These are phyloP conservation scores for Gracilaria gracilis DNA, from an alignment of 23 red algal species.

Conservation along the genomic window DNA sequence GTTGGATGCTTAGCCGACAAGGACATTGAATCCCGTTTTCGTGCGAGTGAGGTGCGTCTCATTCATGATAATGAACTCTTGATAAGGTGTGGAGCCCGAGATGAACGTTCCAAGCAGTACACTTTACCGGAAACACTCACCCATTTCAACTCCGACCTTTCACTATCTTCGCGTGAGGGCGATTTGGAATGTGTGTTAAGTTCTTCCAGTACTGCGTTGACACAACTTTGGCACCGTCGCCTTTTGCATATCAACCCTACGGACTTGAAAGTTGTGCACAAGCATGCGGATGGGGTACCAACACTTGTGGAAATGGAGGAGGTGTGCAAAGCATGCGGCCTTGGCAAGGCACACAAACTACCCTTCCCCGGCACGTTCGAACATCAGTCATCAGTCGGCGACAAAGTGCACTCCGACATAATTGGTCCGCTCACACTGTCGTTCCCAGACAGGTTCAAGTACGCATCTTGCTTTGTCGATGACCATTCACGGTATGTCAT, in stretches of 20 bases:
- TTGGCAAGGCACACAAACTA: slow-evolving; percentile 31
- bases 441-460: background rate
- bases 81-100: background rate
- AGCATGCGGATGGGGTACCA: background rate
- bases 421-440: too few species aligned
- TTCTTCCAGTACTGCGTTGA: too few species aligned
- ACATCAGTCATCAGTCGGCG: background rate
- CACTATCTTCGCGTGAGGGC: too few species aligned
- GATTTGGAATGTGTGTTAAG: too few species aligned
- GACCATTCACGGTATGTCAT: background rate
- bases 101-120: slow-evolving; percentile 1
- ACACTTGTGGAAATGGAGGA: background rate
- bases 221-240: slow-evolving; percentile 7
- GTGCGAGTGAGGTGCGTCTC: slow-evolving; percentile 10
- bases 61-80: background rate
- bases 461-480: background rate
- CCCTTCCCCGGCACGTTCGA: slow-evolving; percentile 20
- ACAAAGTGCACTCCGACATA: slow-evolving; percentile 23
- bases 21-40: slow-evolving; percentile 21
- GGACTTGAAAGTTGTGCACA: slow-evolving; percentile 17
- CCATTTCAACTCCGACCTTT: background rate
- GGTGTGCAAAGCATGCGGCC: background rate
- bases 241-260: slow-evolving; percentile 2
- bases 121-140: background rate
- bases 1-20: slow-evolving; percentile 26